Evolutionary conservation across 2,329 filamentous ascomycete species (phyloP), one percentile per base, ranked within the genome.

Genomic region (Elsinoe fawcettii): DNA sequence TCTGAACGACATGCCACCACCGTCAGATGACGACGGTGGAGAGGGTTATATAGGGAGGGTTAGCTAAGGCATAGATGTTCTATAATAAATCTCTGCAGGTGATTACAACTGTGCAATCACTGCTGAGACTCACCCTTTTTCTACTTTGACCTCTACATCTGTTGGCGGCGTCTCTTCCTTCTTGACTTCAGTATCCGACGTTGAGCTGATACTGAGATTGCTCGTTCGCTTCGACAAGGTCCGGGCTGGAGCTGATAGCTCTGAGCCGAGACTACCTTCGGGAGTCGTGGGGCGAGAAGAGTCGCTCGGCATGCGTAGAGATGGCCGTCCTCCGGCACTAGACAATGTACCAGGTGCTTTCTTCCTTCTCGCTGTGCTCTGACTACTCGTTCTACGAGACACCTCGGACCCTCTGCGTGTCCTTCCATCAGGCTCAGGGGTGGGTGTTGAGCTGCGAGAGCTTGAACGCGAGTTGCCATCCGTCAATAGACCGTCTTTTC

Each of bases 371-470:
- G 49, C 49, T 6, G 58, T 47, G 20, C 55, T 57, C 34, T 56
- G 39, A 56, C 57, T 58, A 18, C 58, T 59, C 20, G 41, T 37
- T 16, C 39, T 32, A 18, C 54, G 54, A 37, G 25, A 14, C 11
- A 34, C 16, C n/a, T 56, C 54, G 23, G 39, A 20, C 3, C 39
- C 60, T 59, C 46, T 65, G 65, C 34, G 49, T 5, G 32, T 64
- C 60, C 8, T 68, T 65, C 41, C 39, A 20, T 70, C 68, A 12
- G 62, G 34, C 22, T 71, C 67, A 5, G 64, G 57, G 12, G 61
- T 64, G 1, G 69, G 68, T 0, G 68, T 72, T 6, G 64, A 64
- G 55, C 69, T 71, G 27, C 68, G 62, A n/a, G 70, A 72, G 20
- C 62, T 63, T 9, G 59, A 60, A 3, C 63, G 58, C 5, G 63